Conservation (phyloP, 1,284 basidiomycete species). For the Leccinum colubrinum region DNA sequence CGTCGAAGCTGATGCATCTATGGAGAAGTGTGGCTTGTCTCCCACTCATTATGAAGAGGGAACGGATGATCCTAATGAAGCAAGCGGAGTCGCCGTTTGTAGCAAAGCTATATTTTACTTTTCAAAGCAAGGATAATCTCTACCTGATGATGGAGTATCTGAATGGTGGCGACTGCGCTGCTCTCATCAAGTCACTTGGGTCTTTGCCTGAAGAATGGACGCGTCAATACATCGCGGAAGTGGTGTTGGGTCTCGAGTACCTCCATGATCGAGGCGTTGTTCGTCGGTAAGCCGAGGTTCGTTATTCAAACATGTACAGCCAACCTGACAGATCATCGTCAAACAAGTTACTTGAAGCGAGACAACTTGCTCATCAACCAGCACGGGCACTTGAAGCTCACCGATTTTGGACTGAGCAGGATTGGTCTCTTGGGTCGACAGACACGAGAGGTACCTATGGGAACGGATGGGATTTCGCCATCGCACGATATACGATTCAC, state of each 20-base stretch:
- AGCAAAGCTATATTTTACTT: conserved; percentile 97
- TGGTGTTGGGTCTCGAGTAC: conserved; percentile 93
- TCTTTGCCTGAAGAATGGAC: conserved; percentile 96
- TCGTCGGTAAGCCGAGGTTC: conserved; percentile 75
- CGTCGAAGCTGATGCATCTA: conserved; percentile 14
- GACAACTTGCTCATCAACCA: conserved; percentile 97
- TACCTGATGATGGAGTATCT: conserved; percentile 99
- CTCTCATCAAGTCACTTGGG: conserved; percentile 93
- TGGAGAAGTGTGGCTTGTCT: conserved; percentile 12
- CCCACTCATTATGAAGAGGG: conserved; percentile 32
- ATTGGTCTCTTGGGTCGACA: conserved; percentile 98
- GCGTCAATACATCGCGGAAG: conserved; percentile 93
- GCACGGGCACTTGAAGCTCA: conserved; percentile 94
- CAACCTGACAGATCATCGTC: conserved; percentile 10
- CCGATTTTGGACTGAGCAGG: conserved; percentile 96
- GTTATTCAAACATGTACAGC: not conserved
- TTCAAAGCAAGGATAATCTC: conserved; percentile 98
- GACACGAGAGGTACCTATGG: conserved; percentile 74
- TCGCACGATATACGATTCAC: conserved; percentile 60
- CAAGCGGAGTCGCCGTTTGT: conserved; percentile 99
- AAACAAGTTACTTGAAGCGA: conserved; percentile 89
- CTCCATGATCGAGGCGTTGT: conserved; percentile 93
- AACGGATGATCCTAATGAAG: conserved; percentile 99
- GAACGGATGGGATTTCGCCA: conserved; percentile 44
- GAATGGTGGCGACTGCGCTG: conserved; percentile 96